Evolutionary conservation across 1,284 basidiomycete species (phyloP).

Genomic region (Ceratobasidium sp.): DNA sequence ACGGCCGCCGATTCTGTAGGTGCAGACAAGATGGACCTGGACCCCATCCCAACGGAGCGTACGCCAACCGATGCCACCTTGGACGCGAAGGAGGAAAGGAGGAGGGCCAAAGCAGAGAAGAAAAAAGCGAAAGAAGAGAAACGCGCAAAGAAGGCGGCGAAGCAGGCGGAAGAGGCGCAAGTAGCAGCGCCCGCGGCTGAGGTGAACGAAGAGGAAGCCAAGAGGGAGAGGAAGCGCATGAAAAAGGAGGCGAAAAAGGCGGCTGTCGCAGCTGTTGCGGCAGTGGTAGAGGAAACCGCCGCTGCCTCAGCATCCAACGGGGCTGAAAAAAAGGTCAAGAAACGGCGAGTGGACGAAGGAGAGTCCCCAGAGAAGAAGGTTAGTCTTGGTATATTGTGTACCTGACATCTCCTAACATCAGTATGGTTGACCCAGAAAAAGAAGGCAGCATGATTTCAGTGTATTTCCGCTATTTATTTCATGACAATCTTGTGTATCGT

Average conservation of each 20-base stretch:
- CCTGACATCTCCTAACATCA: background rate
- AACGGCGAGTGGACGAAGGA: constrained; percentile 42
- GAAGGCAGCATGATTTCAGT: constrained; percentile 20
- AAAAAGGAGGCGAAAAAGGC: constrained; percentile 61
- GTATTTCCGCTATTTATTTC: constrained; percentile 19
- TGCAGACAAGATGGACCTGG: constrained; percentile 35
- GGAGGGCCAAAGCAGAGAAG: constrained; percentile 76
- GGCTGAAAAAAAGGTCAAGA: constrained; percentile 59
- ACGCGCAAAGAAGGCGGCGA: constrained; percentile 66
- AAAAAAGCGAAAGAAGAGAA: constrained; percentile 62
- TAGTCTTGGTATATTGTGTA: background rate
- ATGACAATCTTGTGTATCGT: constrained; percentile 17
- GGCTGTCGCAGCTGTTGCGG: constrained; percentile 54
- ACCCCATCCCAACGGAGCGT: constrained; percentile 29
- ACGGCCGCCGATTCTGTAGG: constrained; percentile 70
- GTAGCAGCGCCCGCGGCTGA: constrained; percentile 54
- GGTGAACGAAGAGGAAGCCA: constrained; percentile 50
- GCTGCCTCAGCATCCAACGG: constrained; percentile 64
- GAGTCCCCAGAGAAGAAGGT: constrained; percentile 41
- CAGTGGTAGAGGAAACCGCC: constrained; percentile 52
- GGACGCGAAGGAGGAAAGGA: constrained; percentile 81
- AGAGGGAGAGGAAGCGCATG: constrained; percentile 43
- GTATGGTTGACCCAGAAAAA: constrained; percentile 10
- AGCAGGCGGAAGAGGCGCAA: constrained; percentile 50
- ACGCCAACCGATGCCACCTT: constrained; percentile 81